These are phyloP conservation scores for Austroboletus novae-zelandiae DNA, from an alignment of 1,284 basidiomycete genomes.

Conservation along the genomic window DNA sequence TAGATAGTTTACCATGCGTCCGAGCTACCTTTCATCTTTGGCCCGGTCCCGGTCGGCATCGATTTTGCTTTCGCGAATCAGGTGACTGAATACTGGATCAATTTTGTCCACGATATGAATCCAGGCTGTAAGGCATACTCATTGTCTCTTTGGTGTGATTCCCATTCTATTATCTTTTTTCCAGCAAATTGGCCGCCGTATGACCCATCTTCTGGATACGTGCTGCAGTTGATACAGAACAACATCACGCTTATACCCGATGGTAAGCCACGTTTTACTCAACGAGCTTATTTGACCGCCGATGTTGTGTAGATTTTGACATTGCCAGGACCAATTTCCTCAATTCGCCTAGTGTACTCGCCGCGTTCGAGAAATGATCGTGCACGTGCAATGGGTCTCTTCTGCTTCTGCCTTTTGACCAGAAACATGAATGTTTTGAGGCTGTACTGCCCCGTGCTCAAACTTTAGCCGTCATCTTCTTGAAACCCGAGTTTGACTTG, in stretches of 20 bases:
- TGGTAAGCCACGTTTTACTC: background rate
- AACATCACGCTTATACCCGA: constrained; percentile 21
- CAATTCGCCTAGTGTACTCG: constrained; percentile 11
- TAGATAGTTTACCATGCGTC: constrained; percentile 17
- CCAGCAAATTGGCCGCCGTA: constrained; percentile 18
- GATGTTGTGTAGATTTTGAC: constrained; percentile 7
- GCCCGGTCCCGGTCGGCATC: constrained; percentile 8
- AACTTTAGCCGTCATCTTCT: no score
- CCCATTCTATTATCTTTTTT: background rate
- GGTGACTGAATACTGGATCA: constrained; percentile 21
- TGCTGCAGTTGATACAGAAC: constrained; percentile 20
- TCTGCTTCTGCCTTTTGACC: no score
- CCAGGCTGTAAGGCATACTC: constrained; percentile 9
- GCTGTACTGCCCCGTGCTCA: no score
- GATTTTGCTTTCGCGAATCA: constrained; percentile 10
- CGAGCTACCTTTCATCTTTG: constrained; percentile 20
- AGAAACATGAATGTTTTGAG: no score
- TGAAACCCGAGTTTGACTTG: no score
- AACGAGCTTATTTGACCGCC: background rate
- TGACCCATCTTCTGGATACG: constrained; percentile 6
- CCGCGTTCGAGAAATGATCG: constrained; percentile 19
- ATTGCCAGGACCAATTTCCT: constrained; percentile 17
- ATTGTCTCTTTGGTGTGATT: background rate
- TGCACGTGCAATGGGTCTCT: background rate
- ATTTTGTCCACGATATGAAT: constrained; percentile 21